Percentiles rank a stretch among this genome's conserved stretches.
phyloP scores from a whole-genome alignment of 2,329 filamentous ascomycete species.

The Juglanconis juglandina region DNA sequence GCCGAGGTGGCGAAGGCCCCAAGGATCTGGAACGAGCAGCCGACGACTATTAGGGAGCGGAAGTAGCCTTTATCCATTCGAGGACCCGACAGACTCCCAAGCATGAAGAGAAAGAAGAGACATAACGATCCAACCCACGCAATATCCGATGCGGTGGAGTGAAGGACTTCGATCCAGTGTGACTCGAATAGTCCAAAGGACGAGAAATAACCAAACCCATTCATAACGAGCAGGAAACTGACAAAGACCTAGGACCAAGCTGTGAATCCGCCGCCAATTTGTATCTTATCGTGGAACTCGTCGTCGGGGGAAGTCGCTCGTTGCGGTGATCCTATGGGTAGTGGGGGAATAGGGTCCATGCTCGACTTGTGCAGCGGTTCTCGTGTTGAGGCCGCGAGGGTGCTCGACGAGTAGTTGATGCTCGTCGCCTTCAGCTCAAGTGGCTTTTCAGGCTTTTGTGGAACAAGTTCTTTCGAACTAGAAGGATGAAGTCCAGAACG shows the following conservation, averaged over 20 bases:
- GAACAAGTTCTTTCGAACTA: no score
- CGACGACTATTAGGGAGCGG: slow-evolving; percentile 37
- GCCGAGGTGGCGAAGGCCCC: slow-evolving; percentile 46
- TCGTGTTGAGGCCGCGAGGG: neutral
- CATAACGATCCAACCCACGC: slow-evolving; percentile 55
- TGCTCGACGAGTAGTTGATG: neutral
- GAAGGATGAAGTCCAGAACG: no score
- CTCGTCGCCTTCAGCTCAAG: no score
- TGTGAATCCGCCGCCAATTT: slow-evolving; percentile 40
- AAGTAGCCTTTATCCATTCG: slow-evolving; percentile 53
- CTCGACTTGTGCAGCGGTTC: neutral
- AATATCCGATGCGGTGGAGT: slow-evolving; percentile 40
- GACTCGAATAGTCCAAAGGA: slow-evolving; percentile 54
- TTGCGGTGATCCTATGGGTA: neutral
- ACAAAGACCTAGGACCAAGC: slow-evolving; percentile 42
- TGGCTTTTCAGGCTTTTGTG: no score
- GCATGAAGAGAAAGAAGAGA: slow-evolving; percentile 52
- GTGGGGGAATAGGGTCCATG: neutral
- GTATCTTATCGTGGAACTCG: neutral
- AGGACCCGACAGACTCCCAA: slow-evolving; percentile 50
- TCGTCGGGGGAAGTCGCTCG: neutral
- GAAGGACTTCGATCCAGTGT: slow-evolving; percentile 43
- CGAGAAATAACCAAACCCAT: slow-evolving; percentile 53
- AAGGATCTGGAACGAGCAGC: slow-evolving; percentile 38
- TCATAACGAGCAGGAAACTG: slow-evolving; percentile 46